Evolutionary conservation across 805 yeast genomes (phyloP).

Genomic region (Candida ovalis): DNA sequence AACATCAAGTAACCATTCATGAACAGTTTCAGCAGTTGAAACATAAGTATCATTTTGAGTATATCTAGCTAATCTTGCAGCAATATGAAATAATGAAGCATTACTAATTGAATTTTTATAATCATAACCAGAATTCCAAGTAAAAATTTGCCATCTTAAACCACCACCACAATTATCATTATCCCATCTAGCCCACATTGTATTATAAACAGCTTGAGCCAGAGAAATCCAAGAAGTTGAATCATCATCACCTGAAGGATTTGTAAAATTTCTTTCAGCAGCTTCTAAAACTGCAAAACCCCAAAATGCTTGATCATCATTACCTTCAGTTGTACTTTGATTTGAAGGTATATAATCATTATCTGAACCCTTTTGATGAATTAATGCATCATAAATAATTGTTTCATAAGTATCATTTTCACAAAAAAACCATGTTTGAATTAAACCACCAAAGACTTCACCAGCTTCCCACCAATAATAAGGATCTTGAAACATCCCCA

Average conservation of each 20-base stretch:
- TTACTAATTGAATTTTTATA: constrained; percentile 88
- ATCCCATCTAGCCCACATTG: constrained; percentile 84
- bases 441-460: constrained; percentile 63
- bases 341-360: constrained; percentile 74
- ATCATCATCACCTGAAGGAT: constrained; percentile 46
- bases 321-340: constrained; percentile 83
- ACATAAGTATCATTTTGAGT: constrained; percentile 67
- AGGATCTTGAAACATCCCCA: constrained; percentile 70
- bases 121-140: constrained; percentile 84
- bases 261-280: constrained; percentile 76
- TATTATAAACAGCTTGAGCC: constrained; percentile 82
- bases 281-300: constrained; percentile 84
- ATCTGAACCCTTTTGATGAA: constrained; percentile 61
- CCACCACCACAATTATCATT: constrained; percentile 63
- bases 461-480: constrained; percentile 95
- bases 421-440: constrained; percentile 73
- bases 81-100: constrained; percentile 75
- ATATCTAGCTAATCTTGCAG: constrained; percentile 80
- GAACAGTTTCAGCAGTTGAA: constrained; percentile 69
- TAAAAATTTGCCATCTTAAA: constrained; percentile 86
- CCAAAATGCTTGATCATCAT: constrained; percentile 94
- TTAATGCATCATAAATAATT: constrained; percentile 54
- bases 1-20: constrained; percentile 53
- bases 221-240: constrained; percentile 58
- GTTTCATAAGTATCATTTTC: constrained; percentile 61